Evolutionary conservation across 345 rosid species (phyloP), one percentile per base, ranked within the genome.

Genomic region (Acer campestre): DNA sequence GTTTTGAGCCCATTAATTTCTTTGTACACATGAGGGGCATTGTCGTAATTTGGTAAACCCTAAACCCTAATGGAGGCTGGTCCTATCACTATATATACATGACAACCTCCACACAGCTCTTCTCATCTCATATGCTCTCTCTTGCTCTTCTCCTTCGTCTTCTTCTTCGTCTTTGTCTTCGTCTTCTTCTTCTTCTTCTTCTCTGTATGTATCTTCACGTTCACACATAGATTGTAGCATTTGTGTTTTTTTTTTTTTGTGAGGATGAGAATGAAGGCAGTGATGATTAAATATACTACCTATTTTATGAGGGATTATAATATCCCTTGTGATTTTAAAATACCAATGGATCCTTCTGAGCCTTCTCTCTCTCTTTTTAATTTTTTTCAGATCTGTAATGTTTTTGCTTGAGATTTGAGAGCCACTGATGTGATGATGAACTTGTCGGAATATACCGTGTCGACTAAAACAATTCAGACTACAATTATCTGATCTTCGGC

Each of bases 401-500:
- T 3, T 16, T 27, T 53, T 13, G 27, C 10, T 38, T 38, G 10
- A 3, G 64, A 4, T 6, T 23, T 49, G n/a, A 62, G 78, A 80
- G 86, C 87, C 84, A 71, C 56, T 44, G 85, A 74, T 10, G 75
- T 88, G 91, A 88, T 80, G 89, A 77, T 82, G 22, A 17, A 10
- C 2, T 67, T 25, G 67, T 77, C 88, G 80, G 92, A 87, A 81
- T 63, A 1, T 74, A 79, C 62, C 16, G 40, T 90, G 96, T 86
- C 87, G 96, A 90, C 87, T 64, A 7, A 81, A 88, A 46, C 3
- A 80, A 71, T 7, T 79, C 96, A 91, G 96, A 91, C 92, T 91
- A 90, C 94, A 90, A 91, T 91, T 91, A 88, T 91, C 96, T 91
- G 96, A 91, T 86, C 87, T 76, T 22, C 73, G 85, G 85, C 88